Conservation (phyloP, 192 early-diverging fungal genomes). For the Linderina pennispora region DNA sequence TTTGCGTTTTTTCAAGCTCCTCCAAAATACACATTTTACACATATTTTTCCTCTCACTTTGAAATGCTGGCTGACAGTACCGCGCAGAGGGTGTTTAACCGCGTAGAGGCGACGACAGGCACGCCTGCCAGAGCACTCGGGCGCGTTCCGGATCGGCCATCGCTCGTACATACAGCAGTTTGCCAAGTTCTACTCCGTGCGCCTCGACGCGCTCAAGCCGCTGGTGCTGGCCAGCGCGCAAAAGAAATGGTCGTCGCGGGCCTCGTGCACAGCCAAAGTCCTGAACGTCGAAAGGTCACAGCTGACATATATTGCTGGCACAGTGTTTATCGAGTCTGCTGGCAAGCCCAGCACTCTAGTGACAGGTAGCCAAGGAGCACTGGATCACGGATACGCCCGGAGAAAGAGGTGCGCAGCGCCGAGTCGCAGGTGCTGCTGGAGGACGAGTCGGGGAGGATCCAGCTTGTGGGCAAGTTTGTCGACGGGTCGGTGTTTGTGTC, state of each 20-base stretch:
- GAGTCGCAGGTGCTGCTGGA: slow-evolving; percentile 69
- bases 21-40: too few species aligned
- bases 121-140: not conserved
- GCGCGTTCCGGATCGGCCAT: slow-evolving; percentile 52
- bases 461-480: slow-evolving; percentile 59
- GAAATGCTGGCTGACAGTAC: not conserved
- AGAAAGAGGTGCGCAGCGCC: too few species aligned
- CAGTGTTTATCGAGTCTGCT: slow-evolving; percentile 82
- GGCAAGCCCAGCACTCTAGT: slow-evolving; percentile 88
- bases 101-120: not conserved
- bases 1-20: too few species aligned
- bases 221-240: slow-evolving; percentile 52
- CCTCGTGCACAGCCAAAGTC: slow-evolving; percentile 55
- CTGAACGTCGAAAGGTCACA: slow-evolving; percentile 64
- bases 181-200: slow-evolving; percentile 76
- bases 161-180: slow-evolving; percentile 76
- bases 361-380: slow-evolving; percentile 76
- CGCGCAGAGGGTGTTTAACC: not conserved
- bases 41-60: not conserved
- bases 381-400: slow-evolving; percentile 63
- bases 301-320: slow-evolving; percentile 74
- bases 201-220: slow-evolving; percentile 61
- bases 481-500: slow-evolving; percentile 59
- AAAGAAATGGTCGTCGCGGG: slow-evolving; percentile 6
- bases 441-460: slow-evolving; percentile 89